phyloP scores from a whole-genome alignment of 1,139 yeast species.

The Hemisphaericaspora xylanilytica region DNA sequence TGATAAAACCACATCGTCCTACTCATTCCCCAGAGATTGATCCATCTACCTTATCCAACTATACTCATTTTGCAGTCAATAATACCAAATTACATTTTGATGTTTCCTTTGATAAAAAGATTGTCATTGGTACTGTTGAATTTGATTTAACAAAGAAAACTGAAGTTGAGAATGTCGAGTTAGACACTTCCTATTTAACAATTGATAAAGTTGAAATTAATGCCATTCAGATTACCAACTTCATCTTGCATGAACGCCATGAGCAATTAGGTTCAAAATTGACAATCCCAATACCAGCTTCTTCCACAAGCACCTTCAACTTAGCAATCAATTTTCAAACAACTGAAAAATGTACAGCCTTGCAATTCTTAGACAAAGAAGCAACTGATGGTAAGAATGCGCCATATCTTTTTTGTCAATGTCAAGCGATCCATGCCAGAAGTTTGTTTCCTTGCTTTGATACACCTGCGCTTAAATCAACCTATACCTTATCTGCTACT shows the following conservation, averaged over 20 bases:
- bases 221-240: conserved; percentile 28
- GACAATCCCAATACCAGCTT: conserved; percentile 7
- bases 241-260: conserved; percentile 41
- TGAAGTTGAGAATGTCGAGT: conserved; percentile 19
- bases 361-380: conserved; percentile 77
- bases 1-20: conserved; percentile 28
- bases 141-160: conserved; percentile 35
- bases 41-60: conserved; percentile 44
- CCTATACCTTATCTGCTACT: conserved; percentile 55
- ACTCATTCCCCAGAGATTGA: conserved; percentile 50
- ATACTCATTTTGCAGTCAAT: conserved; percentile 26
- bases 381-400: conserved; percentile 73
- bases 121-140: conserved; percentile 55
- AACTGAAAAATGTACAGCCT: conserved; percentile 74
- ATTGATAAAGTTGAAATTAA: conserved; percentile 44
- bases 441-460: conserved; percentile 88
- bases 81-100: conserved; percentile 53
- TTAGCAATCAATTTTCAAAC: conserved; percentile 59
- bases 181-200: conserved; percentile 69
- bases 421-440: conserved; percentile 90
- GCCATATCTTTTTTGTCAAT: conserved; percentile 84
- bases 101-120: conserved; percentile 54
- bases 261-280: conserved; percentile 66
- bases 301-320: not conserved
- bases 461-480: conserved; percentile 79